Evolutionary conservation across 768 basidiomycete species (phyloP).

Genomic region (Hygrocybe punicea): DNA sequence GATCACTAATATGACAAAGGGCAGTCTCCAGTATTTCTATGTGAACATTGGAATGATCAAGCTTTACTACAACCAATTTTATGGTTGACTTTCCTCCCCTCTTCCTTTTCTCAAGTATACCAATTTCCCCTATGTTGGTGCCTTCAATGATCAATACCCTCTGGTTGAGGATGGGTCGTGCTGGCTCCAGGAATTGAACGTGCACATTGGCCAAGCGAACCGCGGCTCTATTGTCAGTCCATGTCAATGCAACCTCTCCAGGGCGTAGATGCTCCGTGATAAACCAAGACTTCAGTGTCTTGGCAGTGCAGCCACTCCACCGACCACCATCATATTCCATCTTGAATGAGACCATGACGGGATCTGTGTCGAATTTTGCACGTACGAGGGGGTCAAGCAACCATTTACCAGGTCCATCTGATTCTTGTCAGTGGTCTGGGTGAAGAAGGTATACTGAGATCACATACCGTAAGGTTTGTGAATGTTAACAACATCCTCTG

Average conservation of each 20-base stretch:
- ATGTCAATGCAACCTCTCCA: not conserved
- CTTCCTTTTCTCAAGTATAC: not conserved
- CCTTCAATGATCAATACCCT: not conserved
- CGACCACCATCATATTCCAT: not conserved
- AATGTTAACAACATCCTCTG: not conserved
- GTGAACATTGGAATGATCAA: not conserved
- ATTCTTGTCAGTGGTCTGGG: not conserved
- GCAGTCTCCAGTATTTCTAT: not conserved
- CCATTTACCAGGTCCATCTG: not conserved
- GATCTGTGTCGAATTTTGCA: not conserved
- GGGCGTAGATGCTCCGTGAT: not conserved
- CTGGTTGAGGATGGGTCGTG: not conserved
- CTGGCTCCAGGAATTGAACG: not conserved
- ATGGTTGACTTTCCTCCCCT: not conserved
- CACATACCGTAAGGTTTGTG: not conserved
- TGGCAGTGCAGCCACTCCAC: not conserved
- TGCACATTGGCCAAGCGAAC: not conserved
- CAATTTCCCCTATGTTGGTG: not conserved
- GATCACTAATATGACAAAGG: not conserved
- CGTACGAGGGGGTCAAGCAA: not conserved
- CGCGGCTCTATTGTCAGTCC: not conserved
- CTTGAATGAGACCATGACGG: not conserved
- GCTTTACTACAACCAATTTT: not conserved
- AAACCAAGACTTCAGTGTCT: not conserved
- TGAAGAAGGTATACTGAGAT: not conserved